Evolutionary conservation across 164 flowering plant species (phyloP).

Genomic region (Santalum album): DNA sequence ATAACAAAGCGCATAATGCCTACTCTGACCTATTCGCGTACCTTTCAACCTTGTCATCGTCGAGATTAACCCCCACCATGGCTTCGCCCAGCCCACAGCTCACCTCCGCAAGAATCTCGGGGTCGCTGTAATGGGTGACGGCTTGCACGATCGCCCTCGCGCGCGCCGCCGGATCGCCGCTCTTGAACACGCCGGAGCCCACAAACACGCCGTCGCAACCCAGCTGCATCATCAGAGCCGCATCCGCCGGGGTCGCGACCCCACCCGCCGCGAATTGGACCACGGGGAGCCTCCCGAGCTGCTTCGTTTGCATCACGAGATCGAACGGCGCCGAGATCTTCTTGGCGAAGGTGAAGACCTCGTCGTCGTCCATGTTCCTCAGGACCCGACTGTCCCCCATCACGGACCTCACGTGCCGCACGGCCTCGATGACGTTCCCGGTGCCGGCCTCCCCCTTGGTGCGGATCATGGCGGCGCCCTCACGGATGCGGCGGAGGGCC

Average conservation of each 20-base stretch:
- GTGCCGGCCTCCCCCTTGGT: conserved; percentile 20
- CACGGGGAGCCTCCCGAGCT: conserved; percentile 39
- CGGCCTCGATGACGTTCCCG: conserved; percentile 33
- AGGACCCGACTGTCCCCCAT: conserved; percentile 36
- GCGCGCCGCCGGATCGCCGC: conserved; percentile 15
- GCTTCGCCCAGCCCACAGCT: conserved; percentile 5
- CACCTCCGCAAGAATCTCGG: conserved; percentile 15
- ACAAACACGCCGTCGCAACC: conserved; percentile 49
- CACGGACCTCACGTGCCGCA: conserved; percentile 32
- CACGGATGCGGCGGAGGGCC: conserved; percentile 6
- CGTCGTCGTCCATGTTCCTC: conserved; percentile 40
- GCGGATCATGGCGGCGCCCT: conserved; percentile 7
- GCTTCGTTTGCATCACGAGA: conserved; percentile 38
- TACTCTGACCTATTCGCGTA: conserved; percentile 1
- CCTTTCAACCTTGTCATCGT: neutral
- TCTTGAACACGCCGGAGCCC: conserved; percentile 40
- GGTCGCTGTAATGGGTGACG: conserved; percentile 14
- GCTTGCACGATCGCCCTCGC: conserved; percentile 20
- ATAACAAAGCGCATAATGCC: too few relatives aligned
- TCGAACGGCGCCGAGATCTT: conserved; percentile 37
- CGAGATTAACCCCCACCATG: neutral
- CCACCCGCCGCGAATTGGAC: conserved; percentile 47
- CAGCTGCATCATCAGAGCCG: conserved; percentile 46
- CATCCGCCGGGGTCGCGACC: conserved; percentile 42
- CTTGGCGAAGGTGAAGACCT: conserved; percentile 38